Conservation (phyloP, 148 eudicot species). For the Vaccinium vitisidaea region DNA sequence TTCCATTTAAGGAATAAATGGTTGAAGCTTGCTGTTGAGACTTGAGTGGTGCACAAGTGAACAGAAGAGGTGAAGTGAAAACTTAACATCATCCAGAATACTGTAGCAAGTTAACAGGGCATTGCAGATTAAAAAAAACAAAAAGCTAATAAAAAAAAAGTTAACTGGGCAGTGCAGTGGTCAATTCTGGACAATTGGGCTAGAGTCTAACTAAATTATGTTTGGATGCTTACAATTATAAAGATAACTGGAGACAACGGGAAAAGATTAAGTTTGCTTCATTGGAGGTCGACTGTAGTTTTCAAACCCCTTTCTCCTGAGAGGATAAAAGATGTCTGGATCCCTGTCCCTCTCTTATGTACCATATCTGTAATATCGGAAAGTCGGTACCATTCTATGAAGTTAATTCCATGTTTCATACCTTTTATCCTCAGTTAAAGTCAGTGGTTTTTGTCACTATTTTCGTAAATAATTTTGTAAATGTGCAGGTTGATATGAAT, state of each 20-base stretch:
- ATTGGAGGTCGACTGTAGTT: neutral
- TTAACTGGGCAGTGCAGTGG: neutral
- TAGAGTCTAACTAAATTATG: neutral
- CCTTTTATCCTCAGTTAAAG: neutral
- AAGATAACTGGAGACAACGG: neutral
- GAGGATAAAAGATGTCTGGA: neutral
- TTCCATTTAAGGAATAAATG: neutral
- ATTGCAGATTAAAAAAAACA: no score
- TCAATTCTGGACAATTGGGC: neutral
- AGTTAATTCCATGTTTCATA: neutral
- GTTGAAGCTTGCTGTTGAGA: neutral
- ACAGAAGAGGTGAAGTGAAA: neutral
- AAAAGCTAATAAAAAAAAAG: no score
- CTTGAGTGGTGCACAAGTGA: neutral
- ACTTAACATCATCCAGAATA: neutral
- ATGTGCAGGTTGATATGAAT: constrained; percentile 47
- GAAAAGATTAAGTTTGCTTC: neutral
- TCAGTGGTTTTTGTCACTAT: neutral
- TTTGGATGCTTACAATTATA: neutral
- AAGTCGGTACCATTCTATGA: neutral
- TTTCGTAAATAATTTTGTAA: neutral
- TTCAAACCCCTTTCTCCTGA: neutral
- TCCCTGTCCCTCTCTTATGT: neutral
- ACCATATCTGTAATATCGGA: neutral
- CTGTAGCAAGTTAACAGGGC: neutral